phyloP scores from a whole-genome alignment of 2,329 filamentous ascomycete species.

The Botryotinia calthae region DNA sequence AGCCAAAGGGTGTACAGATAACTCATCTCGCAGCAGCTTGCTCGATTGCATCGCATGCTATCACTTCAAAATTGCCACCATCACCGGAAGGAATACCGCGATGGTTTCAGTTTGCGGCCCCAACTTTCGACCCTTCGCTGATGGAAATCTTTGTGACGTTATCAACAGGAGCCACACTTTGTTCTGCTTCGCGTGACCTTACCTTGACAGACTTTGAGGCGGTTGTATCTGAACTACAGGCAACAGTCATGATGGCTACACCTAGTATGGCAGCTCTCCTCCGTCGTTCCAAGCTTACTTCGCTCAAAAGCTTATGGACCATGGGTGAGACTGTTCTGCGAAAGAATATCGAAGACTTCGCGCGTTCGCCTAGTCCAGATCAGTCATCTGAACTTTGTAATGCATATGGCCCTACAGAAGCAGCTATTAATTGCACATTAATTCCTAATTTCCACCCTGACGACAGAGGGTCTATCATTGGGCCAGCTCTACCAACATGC shows the following conservation, averaged over 20 bases:
- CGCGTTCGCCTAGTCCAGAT: neutral
- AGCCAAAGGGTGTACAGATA: conserved; percentile 40
- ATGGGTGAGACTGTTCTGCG: conserved; percentile 12
- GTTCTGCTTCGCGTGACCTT: conserved; percentile 10
- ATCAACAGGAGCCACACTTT: conserved; percentile 7
- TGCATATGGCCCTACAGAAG: conserved; percentile 13
- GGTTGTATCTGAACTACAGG: conserved; percentile 6
- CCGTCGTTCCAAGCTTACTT: conserved; percentile 1
- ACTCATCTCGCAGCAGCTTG: conserved; percentile 27
- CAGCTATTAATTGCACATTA: conserved; percentile 5
- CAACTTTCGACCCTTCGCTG: conserved; percentile 31
- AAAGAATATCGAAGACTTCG: conserved; percentile 15
- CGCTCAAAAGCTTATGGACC: neutral
- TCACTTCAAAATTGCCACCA: neutral
- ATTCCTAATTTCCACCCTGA: conserved; percentile 1
- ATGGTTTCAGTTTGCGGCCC: conserved; percentile 10
- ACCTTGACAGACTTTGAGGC: conserved; percentile 10
- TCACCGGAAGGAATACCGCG: neutral
- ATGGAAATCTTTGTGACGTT: conserved; percentile 37
- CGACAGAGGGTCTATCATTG: conserved; percentile 7
- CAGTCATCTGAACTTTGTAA: conserved; percentile 11
- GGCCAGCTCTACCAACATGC: neutral
- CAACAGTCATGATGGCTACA: conserved; percentile 15
- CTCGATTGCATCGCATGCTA: conserved; percentile 7
- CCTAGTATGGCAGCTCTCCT: conserved; percentile 13